These are phyloP conservation scores for Coemansia reversa DNA, from an alignment of 192 early-diverging fungal species.

Conservation along the genomic window DNA sequence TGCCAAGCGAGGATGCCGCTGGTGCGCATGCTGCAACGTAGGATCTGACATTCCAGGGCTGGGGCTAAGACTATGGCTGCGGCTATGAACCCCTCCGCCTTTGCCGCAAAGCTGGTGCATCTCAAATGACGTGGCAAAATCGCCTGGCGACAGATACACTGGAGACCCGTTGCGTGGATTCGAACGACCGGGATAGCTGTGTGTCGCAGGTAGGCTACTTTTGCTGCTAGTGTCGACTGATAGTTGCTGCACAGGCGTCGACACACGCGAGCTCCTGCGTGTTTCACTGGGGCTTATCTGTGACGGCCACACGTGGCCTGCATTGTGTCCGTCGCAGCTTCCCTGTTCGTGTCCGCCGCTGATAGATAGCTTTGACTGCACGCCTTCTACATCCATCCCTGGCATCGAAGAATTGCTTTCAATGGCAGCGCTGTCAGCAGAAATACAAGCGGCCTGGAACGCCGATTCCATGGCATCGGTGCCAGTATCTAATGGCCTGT, in stretches of 20 bases:
- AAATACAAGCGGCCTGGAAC: slow-evolving; percentile 10
- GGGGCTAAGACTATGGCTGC: slow-evolving; percentile 1
- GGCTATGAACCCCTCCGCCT: neutral
- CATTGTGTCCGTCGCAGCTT: slow-evolving; percentile 20
- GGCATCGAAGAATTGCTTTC: neutral
- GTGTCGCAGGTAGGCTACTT: neutral
- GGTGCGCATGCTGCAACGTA: neutral
- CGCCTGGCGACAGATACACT: slow-evolving; percentile 45
- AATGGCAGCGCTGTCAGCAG: neutral
- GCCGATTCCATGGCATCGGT: slow-evolving; percentile 9
- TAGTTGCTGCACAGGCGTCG: slow-evolving; percentile 12
- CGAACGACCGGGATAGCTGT: slow-evolving; percentile 31
- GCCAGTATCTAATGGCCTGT: neutral
- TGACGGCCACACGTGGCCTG: slow-evolving; percentile 50
- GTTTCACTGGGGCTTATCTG: slow-evolving; percentile 49
- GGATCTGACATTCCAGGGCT: slow-evolving; percentile 9
- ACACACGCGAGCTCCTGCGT: slow-evolving; percentile 36
- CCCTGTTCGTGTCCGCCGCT: slow-evolving; percentile 45
- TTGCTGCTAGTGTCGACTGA: neutral
- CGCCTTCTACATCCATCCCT: slow-evolving; percentile 16
- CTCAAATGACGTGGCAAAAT: slow-evolving; percentile 47
- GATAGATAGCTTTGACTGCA: slow-evolving; percentile 41
- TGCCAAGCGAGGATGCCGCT: slow-evolving; percentile 33
- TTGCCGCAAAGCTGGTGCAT: slow-evolving; percentile 30
- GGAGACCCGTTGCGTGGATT: slow-evolving; percentile 53